A percentile compares a stretch with the other conserved stretches of the same genome.
phyloP scores from a whole-genome alignment of 1,284 basidiomycete species.

The Leccinum fallax region DNA sequence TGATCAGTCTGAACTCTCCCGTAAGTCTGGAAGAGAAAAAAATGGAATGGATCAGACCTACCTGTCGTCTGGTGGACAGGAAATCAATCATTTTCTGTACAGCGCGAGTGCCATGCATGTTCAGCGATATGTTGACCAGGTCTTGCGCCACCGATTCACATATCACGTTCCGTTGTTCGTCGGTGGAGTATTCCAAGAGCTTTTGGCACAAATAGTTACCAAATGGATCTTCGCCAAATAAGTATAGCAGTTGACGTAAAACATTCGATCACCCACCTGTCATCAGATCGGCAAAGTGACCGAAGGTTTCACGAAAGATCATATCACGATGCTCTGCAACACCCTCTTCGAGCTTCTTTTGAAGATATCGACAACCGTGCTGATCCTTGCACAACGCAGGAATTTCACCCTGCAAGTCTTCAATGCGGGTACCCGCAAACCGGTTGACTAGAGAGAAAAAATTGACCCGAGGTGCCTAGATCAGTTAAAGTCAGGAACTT shows the following conservation, averaged over 20 bases:
- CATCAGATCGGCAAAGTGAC: conserved; percentile 98
- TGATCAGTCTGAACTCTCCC: conserved; percentile 66
- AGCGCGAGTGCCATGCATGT: conserved; percentile 99
- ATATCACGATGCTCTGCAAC: conserved; percentile 95
- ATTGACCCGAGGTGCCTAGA: conserved; percentile 5
- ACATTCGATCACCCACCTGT: conserved; percentile 59
- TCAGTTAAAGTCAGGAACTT: conserved; percentile 54
- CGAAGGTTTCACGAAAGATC: conserved; percentile 99
- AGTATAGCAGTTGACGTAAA: conserved; percentile 8
- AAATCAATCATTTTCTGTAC: conserved; percentile 99
- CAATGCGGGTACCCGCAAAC: conserved; percentile 91
- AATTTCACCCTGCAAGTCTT: conserved; percentile 95
- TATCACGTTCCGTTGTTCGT: conserved; percentile 96
- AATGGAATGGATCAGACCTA: conserved; percentile 45
- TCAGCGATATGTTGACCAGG: conserved; percentile 96
- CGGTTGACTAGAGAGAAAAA: conserved; percentile 71
- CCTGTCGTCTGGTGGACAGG: conserved; percentile 92
- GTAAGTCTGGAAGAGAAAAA: conserved; percentile 46
- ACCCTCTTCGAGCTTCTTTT: conserved; percentile 99
- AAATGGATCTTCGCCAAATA: conserved; percentile 79
- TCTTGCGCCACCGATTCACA: conserved; percentile 98
- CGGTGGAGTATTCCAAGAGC: conserved; percentile 95
- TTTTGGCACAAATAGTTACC: conserved; percentile 99
- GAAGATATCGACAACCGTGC: conserved; percentile 97
- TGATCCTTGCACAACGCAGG: conserved; percentile 96